phyloP scores from a whole-genome alignment of 805 yeast genomes.

The Yarrowia divulgata region DNA sequence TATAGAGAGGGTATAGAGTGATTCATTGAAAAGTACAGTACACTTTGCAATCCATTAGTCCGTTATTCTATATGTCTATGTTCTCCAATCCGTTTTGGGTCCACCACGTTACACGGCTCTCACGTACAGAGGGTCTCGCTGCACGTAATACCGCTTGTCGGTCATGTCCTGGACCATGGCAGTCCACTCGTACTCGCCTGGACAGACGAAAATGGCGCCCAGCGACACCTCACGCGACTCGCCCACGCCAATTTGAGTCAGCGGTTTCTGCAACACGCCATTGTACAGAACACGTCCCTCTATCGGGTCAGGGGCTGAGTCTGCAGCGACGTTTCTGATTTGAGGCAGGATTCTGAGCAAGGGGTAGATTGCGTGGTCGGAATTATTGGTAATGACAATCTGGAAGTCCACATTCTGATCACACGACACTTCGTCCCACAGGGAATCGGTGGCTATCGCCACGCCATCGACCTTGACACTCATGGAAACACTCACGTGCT shows the following conservation, averaged over 20 bases:
- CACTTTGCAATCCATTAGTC: neutral
- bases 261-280: slow-evolving; percentile 71
- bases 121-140: slow-evolving; percentile 42
- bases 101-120: slow-evolving; percentile 2
- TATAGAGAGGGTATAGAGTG: neutral
- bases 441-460: slow-evolving; percentile 12
- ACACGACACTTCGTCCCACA: slow-evolving; percentile 26
- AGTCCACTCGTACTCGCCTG: slow-evolving; percentile 87
- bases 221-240: slow-evolving; percentile 55
- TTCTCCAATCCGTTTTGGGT: neutral
- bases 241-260: slow-evolving; percentile 57
- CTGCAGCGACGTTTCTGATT: slow-evolving; percentile 35
- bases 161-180: slow-evolving; percentile 59
- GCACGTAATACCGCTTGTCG: slow-evolving; percentile 44
- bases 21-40: neutral
- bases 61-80: slow-evolving; percentile 7
- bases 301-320: slow-evolving; percentile 44
- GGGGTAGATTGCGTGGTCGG: slow-evolving; percentile 57
- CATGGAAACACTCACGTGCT: slow-evolving; percentile 40
- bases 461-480: slow-evolving; percentile 51
- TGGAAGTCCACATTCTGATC: slow-evolving; percentile 56
- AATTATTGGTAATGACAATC: slow-evolving; percentile 60
- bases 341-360: slow-evolving; percentile 66
- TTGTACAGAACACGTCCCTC: slow-evolving; percentile 71
- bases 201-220: slow-evolving; percentile 70